Base-by-base conservation (phyloP, 2,329 filamentous ascomycete species). In the Ascochyta fabae region DNA sequence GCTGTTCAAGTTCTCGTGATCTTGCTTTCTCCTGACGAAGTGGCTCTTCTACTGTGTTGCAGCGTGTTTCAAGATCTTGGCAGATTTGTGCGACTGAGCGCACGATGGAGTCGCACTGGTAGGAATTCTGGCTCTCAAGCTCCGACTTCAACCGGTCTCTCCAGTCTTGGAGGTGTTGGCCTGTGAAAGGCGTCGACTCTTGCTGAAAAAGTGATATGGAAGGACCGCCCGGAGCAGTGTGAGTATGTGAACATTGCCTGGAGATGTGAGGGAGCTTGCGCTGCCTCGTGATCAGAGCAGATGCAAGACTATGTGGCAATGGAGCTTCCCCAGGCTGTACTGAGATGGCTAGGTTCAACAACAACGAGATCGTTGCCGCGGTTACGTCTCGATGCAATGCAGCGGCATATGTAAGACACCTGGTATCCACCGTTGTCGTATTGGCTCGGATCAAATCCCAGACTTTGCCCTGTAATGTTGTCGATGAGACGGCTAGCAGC, bases 51-150 rank as follows among this genome's bases (percentile, higher is more conserved):
- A 83, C 76, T 29, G 78, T 78, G 31, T 81, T 77, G 63, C 85
- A 87, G 7, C 85, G 79, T 9, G 71, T 72, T 61, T 87, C 85
- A 1, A 87, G 74, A 52, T 85, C 83, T 23, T 79, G 77, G 62
- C 84, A 86, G 12, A 83, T 79, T 31, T 82, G 77, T 15, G 79
- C 76, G 15, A 87, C 79, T 19, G 80, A 77, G 9, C 77, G 74
- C 26, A 83, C 68, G 8, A 86, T 71, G 2, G 70, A 72, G n/a
- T 81, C 75, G 7, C 81, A 74, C 29, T 81, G 79, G 24, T 75
- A 71, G 13, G 70, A 72, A 34, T 56, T 69, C 22, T 76, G 70
- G 23, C 61, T 65, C 22, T 75, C 60, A 6, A 86, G 70, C 12
- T 79, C 75, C 7, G 75, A 70, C 0, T 74, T 72, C 10, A 87